Percentiles rank a stretch among this genome's conserved stretches.
Conservation (phyloP, 345 rosid species). For the Nasturtium officinale region DNA sequence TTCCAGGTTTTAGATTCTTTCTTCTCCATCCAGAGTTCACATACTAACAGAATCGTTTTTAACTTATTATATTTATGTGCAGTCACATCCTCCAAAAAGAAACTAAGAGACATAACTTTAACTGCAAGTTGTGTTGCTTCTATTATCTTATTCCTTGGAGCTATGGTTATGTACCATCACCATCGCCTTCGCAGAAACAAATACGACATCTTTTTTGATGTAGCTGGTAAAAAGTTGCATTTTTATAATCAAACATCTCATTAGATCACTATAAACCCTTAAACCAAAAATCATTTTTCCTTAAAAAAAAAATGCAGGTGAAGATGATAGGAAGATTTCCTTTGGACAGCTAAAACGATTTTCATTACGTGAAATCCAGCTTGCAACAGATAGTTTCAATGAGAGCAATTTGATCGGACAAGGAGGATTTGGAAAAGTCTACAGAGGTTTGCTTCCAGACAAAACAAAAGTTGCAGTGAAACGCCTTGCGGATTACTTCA, state of each 20-base stretch:
- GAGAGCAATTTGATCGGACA: conserved; percentile 80
- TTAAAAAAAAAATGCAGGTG: conserved; percentile 53
- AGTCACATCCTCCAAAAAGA: conserved; percentile 64
- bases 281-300: not conserved
- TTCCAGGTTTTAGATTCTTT: conserved; percentile 51
- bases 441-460: conserved; percentile 81
- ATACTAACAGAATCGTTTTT: conserved; percentile 2
- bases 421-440: conserved; percentile 95
- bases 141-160: conserved; percentile 52
- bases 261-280: conserved; percentile 14
- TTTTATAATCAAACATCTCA: not conserved
- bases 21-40: conserved; percentile 5
- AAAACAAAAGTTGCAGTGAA: conserved; percentile 77
- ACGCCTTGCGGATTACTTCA: conserved; percentile 71
- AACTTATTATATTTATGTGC: conserved; percentile 27
- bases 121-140: conserved; percentile 62
- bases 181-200: conserved; percentile 48
- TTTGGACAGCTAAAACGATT: conserved; percentile 75
- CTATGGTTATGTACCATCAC: conserved; percentile 54
- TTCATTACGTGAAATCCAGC: conserved; percentile 74
- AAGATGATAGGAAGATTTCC: conserved; percentile 66
- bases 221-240: conserved; percentile 65
- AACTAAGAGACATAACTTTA: conserved; percentile 54
- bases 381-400: conserved; percentile 83
- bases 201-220: conserved; percentile 67